Conservation (phyloP, 768 basidiomycete species). For the Crassisporium funariophilum region DNA sequence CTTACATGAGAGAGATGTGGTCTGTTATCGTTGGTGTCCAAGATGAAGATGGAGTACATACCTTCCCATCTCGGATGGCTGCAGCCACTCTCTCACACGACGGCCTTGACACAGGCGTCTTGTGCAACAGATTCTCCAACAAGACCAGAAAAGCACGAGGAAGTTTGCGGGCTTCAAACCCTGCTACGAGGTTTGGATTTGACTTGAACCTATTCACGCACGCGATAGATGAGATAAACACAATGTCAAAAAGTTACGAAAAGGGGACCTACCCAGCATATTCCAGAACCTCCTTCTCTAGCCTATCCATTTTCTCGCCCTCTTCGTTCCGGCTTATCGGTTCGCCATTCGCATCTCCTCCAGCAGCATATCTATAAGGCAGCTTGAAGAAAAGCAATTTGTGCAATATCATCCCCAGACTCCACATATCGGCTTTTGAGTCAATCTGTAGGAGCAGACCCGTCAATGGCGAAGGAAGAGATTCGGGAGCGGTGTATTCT, state of each 20-base stretch:
- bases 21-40: not conserved
- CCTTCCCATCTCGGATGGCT: constrained; percentile 73
- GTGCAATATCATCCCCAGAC: constrained; percentile 93
- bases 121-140: constrained; percentile 70
- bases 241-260: not conserved
- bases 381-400: constrained; percentile 90
- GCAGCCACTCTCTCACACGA: constrained; percentile 70
- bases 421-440: constrained; percentile 96
- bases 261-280: constrained; percentile 67
- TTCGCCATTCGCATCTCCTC: constrained; percentile 52
- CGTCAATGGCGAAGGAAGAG: constrained; percentile 66
- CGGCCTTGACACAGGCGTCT: constrained; percentile 62
- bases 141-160: constrained; percentile 72
- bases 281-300: constrained; percentile 71
- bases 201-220: constrained; percentile 48
- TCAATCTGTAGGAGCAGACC: constrained; percentile 72
- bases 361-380: constrained; percentile 76
- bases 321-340: constrained; percentile 44
- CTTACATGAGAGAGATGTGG: constrained; percentile 5
- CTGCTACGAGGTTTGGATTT: constrained; percentile 47
- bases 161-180: constrained; percentile 72
- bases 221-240: not conserved
- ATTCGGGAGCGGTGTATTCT: constrained; percentile 90
- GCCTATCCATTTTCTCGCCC: constrained; percentile 60
- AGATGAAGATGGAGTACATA: constrained; percentile 34